Evolutionary conservation across 2,329 filamentous ascomycete genomes (phyloP).

Genomic region (Sporothrix luriei): DNA sequence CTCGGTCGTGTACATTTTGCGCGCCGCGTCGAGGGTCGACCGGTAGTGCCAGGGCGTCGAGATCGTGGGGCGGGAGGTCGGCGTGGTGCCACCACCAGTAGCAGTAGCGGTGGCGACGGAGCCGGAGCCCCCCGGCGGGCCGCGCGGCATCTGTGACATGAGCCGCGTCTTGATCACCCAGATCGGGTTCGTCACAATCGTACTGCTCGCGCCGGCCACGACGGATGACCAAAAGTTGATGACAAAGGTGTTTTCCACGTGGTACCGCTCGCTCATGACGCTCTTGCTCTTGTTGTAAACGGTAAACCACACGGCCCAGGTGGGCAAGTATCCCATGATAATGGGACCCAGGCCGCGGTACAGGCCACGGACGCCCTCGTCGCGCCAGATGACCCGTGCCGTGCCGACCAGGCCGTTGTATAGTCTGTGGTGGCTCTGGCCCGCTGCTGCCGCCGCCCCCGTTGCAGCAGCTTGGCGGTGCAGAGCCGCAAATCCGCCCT

Average conservation of each 20-base stretch:
- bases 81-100: conserved; percentile 59
- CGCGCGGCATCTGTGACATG: conserved; percentile 77
- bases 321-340: conserved; percentile 91
- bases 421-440: conserved; percentile 55
- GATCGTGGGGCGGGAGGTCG: conserved; percentile 57
- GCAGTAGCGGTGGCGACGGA: conserved; percentile 36
- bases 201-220: conserved; percentile 87
- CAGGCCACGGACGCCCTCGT: conserved; percentile 87
- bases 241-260: conserved; percentile 63
- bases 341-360: conserved; percentile 94
- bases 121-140: neutral
- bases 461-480: conserved; percentile 42
- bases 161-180: conserved; percentile 99
- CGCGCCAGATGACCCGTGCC: conserved; percentile 77
- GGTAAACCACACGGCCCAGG: conserved; percentile 97
- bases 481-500: conserved; percentile 73
- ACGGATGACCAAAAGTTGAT: conserved; percentile 89
- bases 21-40: conserved; percentile 85
- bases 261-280: conserved; percentile 28
- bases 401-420: conserved; percentile 90
- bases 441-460: neutral
- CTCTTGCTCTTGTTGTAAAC: conserved; percentile 56
- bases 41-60: conserved; percentile 87
- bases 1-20: conserved; percentile 93
- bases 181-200: conserved; percentile 92